A percentile compares a stretch with the other conserved stretches of the same genome.
These are phyloP conservation scores for Cladophialophora chaetospira DNA, from an alignment of 2,329 filamentous ascomycete species.

Conservation along the genomic window DNA sequence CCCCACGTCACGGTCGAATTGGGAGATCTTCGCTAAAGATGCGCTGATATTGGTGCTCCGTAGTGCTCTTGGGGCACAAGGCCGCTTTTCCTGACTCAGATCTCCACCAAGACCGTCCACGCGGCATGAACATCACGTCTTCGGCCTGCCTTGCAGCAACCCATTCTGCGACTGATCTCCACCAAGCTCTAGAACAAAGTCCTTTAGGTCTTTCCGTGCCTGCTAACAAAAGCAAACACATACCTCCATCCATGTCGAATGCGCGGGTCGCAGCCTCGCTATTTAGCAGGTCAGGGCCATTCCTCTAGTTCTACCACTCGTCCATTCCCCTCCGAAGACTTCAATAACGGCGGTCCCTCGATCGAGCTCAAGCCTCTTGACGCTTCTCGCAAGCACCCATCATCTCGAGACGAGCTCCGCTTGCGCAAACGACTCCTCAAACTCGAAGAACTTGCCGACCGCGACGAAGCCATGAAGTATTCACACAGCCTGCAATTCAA, in stretches of 20 bases:
- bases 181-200: not conserved
- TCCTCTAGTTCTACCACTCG: slow-evolving; percentile 7
- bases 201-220: not conserved
- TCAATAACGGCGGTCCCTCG: slow-evolving; percentile 10
- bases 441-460: slow-evolving; percentile 29
- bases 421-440: slow-evolving; percentile 30
- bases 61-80: no score
- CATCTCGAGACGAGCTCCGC: slow-evolving; percentile 2
- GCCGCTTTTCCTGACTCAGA: not conserved
- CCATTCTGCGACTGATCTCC: not conserved
- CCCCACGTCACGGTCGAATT: no score
- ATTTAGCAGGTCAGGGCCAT: slow-evolving; percentile 5
- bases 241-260: slow-evolving; percentile 25
- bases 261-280: slow-evolving; percentile 24
- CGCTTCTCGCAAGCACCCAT: not conserved
- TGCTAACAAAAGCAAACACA: not conserved
- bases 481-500: slow-evolving; percentile 99
- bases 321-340: not conserved
- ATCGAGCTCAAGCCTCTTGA: slow-evolving; percentile 27
- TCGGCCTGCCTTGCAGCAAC: not conserved
- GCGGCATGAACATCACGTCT: not conserved
- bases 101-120: not conserved
- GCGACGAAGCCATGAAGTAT: slow-evolving; percentile 78
- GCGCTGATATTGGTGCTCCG: no score
- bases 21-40: no score